Percentiles rank a stretch among this genome's conserved stretches.
Evolutionary conservation across 208 protist species (phyloP).

Genomic region (Leishmania arabica): DNA sequence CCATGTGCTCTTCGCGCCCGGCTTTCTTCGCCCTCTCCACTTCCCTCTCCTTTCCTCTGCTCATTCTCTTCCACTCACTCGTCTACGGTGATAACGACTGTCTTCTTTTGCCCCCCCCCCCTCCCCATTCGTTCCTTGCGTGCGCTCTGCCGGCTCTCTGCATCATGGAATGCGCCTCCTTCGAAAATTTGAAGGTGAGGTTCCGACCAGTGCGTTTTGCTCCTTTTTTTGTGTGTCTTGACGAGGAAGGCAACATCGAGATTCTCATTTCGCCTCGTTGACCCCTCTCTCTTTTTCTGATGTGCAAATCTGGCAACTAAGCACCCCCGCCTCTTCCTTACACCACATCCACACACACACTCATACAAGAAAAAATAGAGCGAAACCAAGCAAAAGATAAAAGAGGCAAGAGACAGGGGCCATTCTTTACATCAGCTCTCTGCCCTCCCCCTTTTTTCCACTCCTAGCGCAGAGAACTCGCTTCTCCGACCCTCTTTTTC

Average conservation of each 20-base stretch:
- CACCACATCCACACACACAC: background rate
- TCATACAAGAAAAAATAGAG: background rate
- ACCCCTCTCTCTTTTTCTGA: background rate
- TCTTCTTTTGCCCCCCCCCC: background rate
- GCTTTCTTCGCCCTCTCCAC: background rate
- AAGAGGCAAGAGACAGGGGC: background rate
- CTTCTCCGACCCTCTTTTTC: background rate
- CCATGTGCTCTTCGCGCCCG: background rate
- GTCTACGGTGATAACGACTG: background rate
- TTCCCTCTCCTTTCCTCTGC: slow-evolving; percentile 1
- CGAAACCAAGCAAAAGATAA: background rate
- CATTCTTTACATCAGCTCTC: background rate
- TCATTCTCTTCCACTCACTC: background rate
- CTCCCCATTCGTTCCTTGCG: background rate
- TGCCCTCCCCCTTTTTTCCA: background rate
- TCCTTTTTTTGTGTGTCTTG: background rate
- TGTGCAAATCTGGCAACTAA: background rate
- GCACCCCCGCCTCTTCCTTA: background rate
- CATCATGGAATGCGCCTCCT: background rate
- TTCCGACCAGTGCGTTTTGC: background rate
- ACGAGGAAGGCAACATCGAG: background rate
- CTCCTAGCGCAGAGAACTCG: background rate
- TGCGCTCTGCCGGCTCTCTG: background rate
- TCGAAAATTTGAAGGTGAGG: background rate
- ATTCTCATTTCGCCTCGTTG: slow-evolving; percentile 1